Conservation (phyloP, 192 early-diverging fungal genomes). For the Rhizoclosmatium globosum region DNA sequence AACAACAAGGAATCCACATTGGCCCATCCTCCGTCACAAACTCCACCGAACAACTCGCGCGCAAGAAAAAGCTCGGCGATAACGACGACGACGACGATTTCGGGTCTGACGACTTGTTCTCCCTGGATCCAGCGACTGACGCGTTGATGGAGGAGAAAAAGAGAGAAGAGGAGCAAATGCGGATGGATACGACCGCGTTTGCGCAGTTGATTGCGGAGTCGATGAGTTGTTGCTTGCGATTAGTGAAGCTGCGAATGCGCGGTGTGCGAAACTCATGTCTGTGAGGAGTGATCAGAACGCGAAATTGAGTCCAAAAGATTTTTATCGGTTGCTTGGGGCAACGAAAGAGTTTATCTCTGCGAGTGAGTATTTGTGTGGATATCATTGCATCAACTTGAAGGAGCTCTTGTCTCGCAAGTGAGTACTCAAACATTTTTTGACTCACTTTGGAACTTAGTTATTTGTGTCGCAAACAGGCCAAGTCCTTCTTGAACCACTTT, state of each 20-base stretch:
- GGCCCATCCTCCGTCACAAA: constrained; percentile 30
- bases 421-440: constrained; percentile 14
- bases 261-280: constrained; percentile 86
- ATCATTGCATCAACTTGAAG: constrained; percentile 91
- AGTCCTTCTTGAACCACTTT: constrained; percentile 90
- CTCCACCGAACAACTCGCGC: constrained; percentile 27
- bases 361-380: constrained; percentile 80
- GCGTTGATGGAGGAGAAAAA: background rate
- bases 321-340: constrained; percentile 81
- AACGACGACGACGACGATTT: constrained; percentile 63
- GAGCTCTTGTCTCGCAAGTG: constrained; percentile 85
- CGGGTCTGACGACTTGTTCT: constrained; percentile 20
- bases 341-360: constrained; percentile 85
- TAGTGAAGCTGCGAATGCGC: constrained; percentile 84
- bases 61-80: constrained; percentile 27
- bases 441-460: constrained; percentile 1
- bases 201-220: constrained; percentile 72
- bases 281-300: constrained; percentile 91
- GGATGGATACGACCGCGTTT: constrained; percentile 43
- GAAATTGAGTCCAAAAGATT: constrained; percentile 85
- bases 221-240: constrained; percentile 78
- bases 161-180: constrained; percentile 16
- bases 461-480: constrained; percentile 62
- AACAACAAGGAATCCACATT: constrained; percentile 56
- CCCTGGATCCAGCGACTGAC: background rate